These are phyloP conservation scores for Cystobasidium slooffiae DNA, from an alignment of 1,284 basidiomycete species.

Conservation along the genomic window DNA sequence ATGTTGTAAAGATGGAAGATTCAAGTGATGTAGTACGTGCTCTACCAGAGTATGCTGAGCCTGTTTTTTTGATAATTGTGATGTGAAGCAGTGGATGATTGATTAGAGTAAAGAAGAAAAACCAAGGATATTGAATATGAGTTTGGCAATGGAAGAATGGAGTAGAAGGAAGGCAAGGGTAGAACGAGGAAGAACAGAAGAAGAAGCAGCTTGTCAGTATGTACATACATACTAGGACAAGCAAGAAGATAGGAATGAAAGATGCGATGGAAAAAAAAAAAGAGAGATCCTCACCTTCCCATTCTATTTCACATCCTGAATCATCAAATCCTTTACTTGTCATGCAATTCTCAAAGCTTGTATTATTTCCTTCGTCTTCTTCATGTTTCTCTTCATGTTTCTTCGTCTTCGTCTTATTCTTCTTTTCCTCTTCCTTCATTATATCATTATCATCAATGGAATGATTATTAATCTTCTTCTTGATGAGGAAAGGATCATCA, in stretches of 20 bases:
- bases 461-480: too few relatives aligned
- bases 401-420: background rate
- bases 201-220: background rate
- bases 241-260: background rate
- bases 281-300: background rate
- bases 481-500: too few relatives aligned
- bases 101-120: constrained; percentile 1
- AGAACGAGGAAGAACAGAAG: background rate
- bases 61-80: too few relatives aligned
- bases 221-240: background rate
- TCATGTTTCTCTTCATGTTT: background rate
- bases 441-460: too few relatives aligned
- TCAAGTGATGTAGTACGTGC: too few relatives aligned
- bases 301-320: constrained; percentile 13
- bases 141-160: background rate
- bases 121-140: background rate
- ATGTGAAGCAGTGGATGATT: background rate
- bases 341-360: background rate
- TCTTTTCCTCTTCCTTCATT: too few relatives aligned
- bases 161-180: background rate
- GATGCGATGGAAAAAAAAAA: background rate
- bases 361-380: background rate
- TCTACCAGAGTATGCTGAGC: too few relatives aligned
- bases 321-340: constrained; percentile 1
- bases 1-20: too few relatives aligned